Conservation (phyloP, 345 rosid genomes). For the Linum usitatissimum region DNA sequence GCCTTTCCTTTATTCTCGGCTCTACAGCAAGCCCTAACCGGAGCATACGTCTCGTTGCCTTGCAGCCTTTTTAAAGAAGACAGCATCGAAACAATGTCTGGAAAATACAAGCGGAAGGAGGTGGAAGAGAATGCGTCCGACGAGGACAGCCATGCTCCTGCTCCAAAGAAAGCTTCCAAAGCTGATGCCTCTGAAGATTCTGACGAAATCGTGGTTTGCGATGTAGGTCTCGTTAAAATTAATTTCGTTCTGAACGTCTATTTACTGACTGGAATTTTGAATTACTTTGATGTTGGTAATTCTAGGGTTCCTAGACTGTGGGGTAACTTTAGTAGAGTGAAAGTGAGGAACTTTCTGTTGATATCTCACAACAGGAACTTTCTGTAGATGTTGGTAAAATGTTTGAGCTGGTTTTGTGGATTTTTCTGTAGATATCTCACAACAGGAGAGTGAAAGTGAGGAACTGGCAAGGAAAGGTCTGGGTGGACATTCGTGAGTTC, state of each 20-base stretch:
- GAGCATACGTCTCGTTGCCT: background rate
- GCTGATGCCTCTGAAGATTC: conserved; percentile 41
- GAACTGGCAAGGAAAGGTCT: conserved; percentile 66
- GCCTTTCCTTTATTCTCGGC: background rate
- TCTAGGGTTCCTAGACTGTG: conserved; percentile 10
- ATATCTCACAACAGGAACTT: too few relatives aligned
- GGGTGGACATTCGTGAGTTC: conserved; percentile 91
- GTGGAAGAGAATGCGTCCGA: conserved; percentile 39
- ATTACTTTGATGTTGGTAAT: background rate
- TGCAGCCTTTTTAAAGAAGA: background rate
- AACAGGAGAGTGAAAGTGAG: conserved; percentile 77
- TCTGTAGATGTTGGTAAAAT: too few relatives aligned
- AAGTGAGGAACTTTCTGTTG: too few relatives aligned
- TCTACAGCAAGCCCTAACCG: background rate
- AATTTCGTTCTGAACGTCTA: background rate
- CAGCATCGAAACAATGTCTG: conserved; percentile 36
- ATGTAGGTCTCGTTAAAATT: conserved; percentile 24
- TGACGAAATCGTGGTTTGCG: conserved; percentile 66
- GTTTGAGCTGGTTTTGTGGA: conserved; percentile 5
- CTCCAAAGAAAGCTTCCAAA: conserved; percentile 54
- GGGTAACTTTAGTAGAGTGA: too few relatives aligned
- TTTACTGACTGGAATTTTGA: background rate
- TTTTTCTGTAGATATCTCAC: conserved; percentile 51
- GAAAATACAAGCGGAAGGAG: conserved; percentile 79
- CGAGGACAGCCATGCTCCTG: conserved; percentile 41